Base-by-base conservation (phyloP, 345 rosid species). In the Lepidium africanum region DNA sequence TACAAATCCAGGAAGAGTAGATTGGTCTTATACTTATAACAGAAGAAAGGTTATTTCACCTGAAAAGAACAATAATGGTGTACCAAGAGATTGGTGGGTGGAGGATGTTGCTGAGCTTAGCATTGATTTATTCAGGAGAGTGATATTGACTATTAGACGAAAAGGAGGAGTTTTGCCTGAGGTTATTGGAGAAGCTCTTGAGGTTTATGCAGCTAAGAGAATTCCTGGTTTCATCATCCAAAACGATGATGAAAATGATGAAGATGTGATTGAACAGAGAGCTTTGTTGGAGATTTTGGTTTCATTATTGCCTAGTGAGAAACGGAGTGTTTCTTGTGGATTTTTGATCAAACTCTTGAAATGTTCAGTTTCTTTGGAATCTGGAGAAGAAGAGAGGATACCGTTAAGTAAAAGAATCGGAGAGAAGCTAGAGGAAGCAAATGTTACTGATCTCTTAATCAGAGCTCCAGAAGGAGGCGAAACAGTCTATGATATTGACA, bases 31-130 rank as follows among this genome's bases (percentile, higher is more conserved):
- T 68, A 84, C 87, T 2, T 86, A 78, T 77, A 88, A 83, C 84
- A 63, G 90, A 69, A 84, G 80, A 64, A 84, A 85, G 74, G 78
- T 81, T 43, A 76, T 78, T 43, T 74, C 79, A 0, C 86, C 81
- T 40, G 78, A 79, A 5, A 23, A 14, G 39, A 50, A 21, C 37
- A 48, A 65, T 15, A 59, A 76, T 63, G 69, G 74, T 7, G 88
- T 85, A 56, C 94, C 91, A 2, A 80, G 70, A 68, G 94, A 88
- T 59, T 88, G 94, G 94, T 88, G 94, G 94, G 76, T 88, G 0
- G 91, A 88, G 64, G 94, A 88, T 74, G 73, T 85, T 4, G 63
- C 83, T 7, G 94, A 88, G 54, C 89, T 88, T 55, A 78, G 77
- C 47, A 67, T 85, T 48, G 91, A 88, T 47, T 42, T 88, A 61